phyloP scores from a whole-genome alignment of 805 yeast genomes.

The Candida ficus region DNA sequence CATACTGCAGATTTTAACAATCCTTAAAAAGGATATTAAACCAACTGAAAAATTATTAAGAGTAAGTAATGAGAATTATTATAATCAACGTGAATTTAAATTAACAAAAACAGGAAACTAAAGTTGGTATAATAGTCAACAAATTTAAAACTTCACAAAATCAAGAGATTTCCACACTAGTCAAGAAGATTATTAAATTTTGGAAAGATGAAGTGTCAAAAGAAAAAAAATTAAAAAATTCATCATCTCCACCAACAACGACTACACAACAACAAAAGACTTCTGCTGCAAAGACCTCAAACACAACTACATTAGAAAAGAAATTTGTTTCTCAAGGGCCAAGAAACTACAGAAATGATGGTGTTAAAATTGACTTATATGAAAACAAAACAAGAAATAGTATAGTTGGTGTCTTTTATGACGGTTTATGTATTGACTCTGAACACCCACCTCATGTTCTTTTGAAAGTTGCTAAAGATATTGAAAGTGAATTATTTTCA shows the following conservation, averaged over 20 bases:
- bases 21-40: slow-evolving; percentile 62
- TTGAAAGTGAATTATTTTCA: slow-evolving; percentile 68
- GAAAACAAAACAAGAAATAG: slow-evolving; percentile 79
- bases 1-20: slow-evolving; percentile 58
- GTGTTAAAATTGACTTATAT: slow-evolving; percentile 63
- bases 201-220: slow-evolving; percentile 89
- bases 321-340: slow-evolving; percentile 48
- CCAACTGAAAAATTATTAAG: slow-evolving; percentile 85
- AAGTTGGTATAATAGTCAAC: slow-evolving; percentile 96
- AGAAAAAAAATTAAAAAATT: slow-evolving; percentile 39
- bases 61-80: slow-evolving; percentile 25
- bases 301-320: slow-evolving; percentile 16
- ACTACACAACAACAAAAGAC: slow-evolving; percentile 15
- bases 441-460: slow-evolving; percentile 55
- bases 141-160: slow-evolving; percentile 69
- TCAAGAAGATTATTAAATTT: slow-evolving; percentile 72
- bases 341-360: slow-evolving; percentile 80
- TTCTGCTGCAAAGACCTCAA: slow-evolving; percentile 10
- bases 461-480: slow-evolving; percentile 56
- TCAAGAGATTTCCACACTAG: slow-evolving; percentile 61
- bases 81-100: not conserved
- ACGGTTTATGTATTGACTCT: slow-evolving; percentile 83
- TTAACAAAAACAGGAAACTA: slow-evolving; percentile 53
- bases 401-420: slow-evolving; percentile 77
- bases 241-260: slow-evolving; percentile 6